A percentile compares a stretch with the other conserved stretches of the same genome.
phyloP scores from a whole-genome alignment of 495 filamentous ascomycete genomes.

The Trichoderma gamsii region DNA sequence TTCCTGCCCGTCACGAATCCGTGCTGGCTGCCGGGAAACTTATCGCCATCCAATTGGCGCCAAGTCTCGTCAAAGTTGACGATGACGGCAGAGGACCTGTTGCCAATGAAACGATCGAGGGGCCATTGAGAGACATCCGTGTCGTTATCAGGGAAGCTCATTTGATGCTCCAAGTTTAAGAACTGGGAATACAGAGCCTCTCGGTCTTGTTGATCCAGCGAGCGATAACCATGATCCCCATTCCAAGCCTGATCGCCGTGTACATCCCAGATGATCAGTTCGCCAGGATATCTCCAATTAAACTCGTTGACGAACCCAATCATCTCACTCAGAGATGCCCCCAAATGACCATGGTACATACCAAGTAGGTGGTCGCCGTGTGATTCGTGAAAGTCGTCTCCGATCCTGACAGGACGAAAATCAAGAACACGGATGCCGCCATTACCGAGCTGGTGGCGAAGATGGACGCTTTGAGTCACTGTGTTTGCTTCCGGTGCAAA shows the following conservation, averaged over 20 bases:
- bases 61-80: conserved; percentile 10
- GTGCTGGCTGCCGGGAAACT: neutral
- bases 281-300: conserved; percentile 9
- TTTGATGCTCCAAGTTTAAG: neutral
- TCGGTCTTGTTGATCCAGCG: neutral
- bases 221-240: neutral
- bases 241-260: neutral
- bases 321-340: neutral
- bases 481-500: neutral
- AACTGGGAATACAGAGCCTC: neutral
- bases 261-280: conserved; percentile 17
- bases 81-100: neutral
- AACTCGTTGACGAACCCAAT: conserved; percentile 14
- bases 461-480: neutral
- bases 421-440: conserved; percentile 14
- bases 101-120: conserved; percentile 4
- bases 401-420: neutral
- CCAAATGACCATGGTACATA: neutral
- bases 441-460: conserved; percentile 6
- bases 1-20: conserved; percentile 1
- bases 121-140: neutral
- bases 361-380: neutral
- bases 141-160: neutral
- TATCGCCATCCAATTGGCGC: neutral
- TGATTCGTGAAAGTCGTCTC: neutral